Evolutionary conservation across 2,329 filamentous ascomycete genomes (phyloP).

Genomic region (Epichloe gansuensis): DNA sequence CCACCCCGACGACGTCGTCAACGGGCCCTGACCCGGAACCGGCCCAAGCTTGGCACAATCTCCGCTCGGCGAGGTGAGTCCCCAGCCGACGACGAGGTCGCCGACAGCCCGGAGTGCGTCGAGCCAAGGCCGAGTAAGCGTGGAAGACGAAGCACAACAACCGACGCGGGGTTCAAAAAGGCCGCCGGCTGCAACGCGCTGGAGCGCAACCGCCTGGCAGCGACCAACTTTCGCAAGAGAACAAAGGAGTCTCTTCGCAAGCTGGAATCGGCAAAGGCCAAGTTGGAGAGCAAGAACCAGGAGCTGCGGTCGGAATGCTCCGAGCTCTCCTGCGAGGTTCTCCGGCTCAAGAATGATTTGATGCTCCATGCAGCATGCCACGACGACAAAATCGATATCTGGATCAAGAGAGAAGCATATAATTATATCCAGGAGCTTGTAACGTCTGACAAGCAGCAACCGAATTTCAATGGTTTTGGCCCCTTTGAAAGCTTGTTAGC

Average conservation of each 20-base stretch:
- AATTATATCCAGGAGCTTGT: conserved; percentile 1
- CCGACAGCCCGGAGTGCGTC: neutral
- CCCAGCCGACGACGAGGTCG: neutral
- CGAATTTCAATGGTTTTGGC: neutral
- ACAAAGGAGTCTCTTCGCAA: neutral
- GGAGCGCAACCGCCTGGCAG: conserved; percentile 4
- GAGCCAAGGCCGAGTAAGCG: neutral
- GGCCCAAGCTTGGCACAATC: neutral
- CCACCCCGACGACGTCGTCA: neutral
- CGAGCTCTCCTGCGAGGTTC: neutral
- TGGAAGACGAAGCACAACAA: neutral
- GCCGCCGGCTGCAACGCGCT: neutral
- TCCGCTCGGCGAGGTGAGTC: neutral
- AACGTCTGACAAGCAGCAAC: neutral
- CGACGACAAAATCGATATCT: conserved; percentile 1
- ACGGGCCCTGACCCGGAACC: neutral
- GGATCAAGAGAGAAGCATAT: conserved; percentile 1
- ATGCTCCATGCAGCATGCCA: conserved; percentile 1
- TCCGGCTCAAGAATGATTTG: conserved; percentile 4
- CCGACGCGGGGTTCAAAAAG: neutral
- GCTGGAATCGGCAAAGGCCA: neutral
- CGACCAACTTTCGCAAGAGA: conserved; percentile 1
- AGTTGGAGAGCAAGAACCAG: conserved; percentile 1
- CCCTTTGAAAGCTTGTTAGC: too few relatives aligned
- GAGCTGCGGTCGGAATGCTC: neutral